Conservation (phyloP, 2,329 filamentous ascomycete species). For the Colletotrichum melonis region DNA sequence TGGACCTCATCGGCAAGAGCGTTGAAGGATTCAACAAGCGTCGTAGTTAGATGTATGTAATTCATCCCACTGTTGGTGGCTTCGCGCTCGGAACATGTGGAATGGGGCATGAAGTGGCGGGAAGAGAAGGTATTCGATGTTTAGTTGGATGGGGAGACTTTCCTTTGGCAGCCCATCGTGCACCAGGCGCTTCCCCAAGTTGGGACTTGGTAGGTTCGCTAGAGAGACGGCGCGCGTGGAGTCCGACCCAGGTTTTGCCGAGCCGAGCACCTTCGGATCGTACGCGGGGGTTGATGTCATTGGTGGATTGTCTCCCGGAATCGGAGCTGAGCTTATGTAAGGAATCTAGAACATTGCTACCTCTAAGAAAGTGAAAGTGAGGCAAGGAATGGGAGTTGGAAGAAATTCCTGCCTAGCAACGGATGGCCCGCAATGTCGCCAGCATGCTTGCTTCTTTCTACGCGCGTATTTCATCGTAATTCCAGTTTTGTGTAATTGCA, state of each 20-base stretch:
- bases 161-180: constrained; percentile 31
- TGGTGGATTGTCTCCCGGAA: constrained; percentile 19
- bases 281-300: constrained; percentile 30
- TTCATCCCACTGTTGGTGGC: constrained; percentile 51
- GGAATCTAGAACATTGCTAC: not conserved
- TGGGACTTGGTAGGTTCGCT: constrained; percentile 11
- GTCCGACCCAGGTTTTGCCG: constrained; percentile 33
- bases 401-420: not conserved
- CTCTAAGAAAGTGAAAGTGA: constrained; percentile 12
- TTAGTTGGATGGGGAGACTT: constrained; percentile 31
- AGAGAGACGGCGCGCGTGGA: constrained; percentile 8
- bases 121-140: constrained; percentile 22
- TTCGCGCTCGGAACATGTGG: constrained; percentile 33
- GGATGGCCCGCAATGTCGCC: not conserved
- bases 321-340: constrained; percentile 29
- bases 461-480: not conserved
- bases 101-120: constrained; percentile 31
- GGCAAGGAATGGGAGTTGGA: not conserved
- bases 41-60: constrained; percentile 60
- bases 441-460: not conserved
- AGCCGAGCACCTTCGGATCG: constrained; percentile 30
- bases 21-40: constrained; percentile 73
- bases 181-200: constrained; percentile 27
- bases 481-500: not conserved
- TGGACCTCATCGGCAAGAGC: constrained; percentile 74